Evolutionary conservation across 371 early-diverging fungal species (phyloP).

Genomic region (Rhizopus delemar): DNA sequence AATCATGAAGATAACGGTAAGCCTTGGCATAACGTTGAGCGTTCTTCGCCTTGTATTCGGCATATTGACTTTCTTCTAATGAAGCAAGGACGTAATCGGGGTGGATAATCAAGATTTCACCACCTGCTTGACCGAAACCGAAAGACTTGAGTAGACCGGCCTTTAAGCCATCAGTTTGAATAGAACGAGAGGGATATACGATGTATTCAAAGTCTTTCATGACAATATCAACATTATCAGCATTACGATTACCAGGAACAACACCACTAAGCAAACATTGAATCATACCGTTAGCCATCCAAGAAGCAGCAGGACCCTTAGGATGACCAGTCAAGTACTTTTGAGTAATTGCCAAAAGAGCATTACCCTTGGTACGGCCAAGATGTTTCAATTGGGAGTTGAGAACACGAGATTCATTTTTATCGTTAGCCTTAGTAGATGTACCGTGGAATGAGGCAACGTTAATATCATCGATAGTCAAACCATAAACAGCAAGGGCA

Average conservation of each 20-base stretch:
- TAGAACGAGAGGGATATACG: constrained; percentile 84
- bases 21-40: constrained; percentile 77
- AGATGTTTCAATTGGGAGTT: constrained; percentile 87
- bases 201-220: constrained; percentile 82
- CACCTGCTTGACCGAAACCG: constrained; percentile 97
- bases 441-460: constrained; percentile 99
- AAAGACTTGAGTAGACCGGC: constrained; percentile 94
- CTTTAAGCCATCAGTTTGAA: constrained; percentile 92
- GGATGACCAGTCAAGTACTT: constrained; percentile 97
- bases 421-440: constrained; percentile 95
- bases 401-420: constrained; percentile 91
- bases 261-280: constrained; percentile 88
- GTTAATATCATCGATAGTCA: constrained; percentile 92
- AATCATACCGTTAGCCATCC: constrained; percentile 95
- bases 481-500: constrained; percentile 86
- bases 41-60: constrained; percentile 71
- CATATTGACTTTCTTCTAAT: constrained; percentile 73
- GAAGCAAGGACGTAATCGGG: constrained; percentile 89
- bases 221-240: constrained; percentile 88
- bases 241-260: constrained; percentile 95
- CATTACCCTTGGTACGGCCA: constrained; percentile 88
- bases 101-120: constrained; percentile 89
- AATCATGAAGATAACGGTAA: constrained; percentile 93
- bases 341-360: constrained; percentile 84
- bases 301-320: constrained; percentile 95